A percentile compares a stretch with the other conserved stretches of the same genome.
Evolutionary conservation across 345 rosid genomes (phyloP).

Genomic region (Ailanthus altissimus): DNA sequence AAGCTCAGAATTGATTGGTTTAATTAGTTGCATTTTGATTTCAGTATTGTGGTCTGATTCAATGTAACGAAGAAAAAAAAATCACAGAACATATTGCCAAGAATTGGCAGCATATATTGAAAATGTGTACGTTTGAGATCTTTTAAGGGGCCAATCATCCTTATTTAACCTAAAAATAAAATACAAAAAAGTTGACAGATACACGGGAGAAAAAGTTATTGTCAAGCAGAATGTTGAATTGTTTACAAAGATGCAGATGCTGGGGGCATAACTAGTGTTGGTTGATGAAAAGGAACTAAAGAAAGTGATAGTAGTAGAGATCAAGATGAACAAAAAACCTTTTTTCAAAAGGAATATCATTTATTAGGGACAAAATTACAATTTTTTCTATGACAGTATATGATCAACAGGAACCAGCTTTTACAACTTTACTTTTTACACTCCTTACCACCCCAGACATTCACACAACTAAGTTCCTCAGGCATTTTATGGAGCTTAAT

Average conservation of each 20-base stretch:
- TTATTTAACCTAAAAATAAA: neutral
- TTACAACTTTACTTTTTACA: slow-evolving; percentile 39
- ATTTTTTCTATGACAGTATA: slow-evolving; percentile 35
- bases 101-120: neutral
- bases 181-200: neutral
- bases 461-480: slow-evolving; percentile 30
- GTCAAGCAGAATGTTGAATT: neutral
- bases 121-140: slow-evolving; percentile 15
- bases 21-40: neutral
- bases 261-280: neutral
- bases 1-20: too few relatives aligned
- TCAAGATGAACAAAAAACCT: slow-evolving; percentile 20
- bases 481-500: slow-evolving; percentile 27
- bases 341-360: slow-evolving; percentile 28
- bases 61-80: neutral
- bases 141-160: slow-evolving; percentile 26
- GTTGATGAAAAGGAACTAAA: neutral
- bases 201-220: neutral
- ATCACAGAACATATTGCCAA: neutral
- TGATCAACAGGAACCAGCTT: slow-evolving; percentile 41
- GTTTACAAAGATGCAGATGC: slow-evolving; percentile 31
- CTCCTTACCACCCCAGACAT: slow-evolving; percentile 35
- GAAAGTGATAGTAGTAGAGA: slow-evolving; percentile 14
- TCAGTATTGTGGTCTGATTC: neutral
- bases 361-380: slow-evolving; percentile 41